Base-by-base conservation (phyloP, 2,329 filamentous ascomycete genomes). In the Phialophora expanda region DNA sequence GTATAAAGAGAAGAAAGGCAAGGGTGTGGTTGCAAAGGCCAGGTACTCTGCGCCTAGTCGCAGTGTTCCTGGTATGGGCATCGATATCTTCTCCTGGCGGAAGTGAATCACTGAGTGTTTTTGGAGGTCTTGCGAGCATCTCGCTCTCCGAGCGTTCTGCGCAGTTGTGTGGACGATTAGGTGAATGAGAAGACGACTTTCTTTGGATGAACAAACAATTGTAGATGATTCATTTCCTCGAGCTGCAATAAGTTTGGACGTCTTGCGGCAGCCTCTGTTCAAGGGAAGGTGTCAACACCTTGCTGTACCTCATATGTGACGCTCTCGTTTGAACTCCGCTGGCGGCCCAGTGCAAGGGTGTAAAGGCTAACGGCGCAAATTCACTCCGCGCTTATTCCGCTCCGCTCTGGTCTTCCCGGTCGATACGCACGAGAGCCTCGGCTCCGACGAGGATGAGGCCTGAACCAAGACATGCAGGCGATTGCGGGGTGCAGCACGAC, bases 81-180 rank as follows among this genome's bases (percentile, higher is more conserved):
- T 58, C n/a, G 30, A 64, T 48, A 41, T 59, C 30, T 64, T 53
- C 53, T 34, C 61, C 22, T 64, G 61, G 61, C 34, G 61, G 34
- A 44, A n/a, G 26, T 34, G 53, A 17, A 30, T 20, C 14, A 9
- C 26, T n/a, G 51, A 55, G 24, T 20, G 9, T 17, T n/a, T 11
- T 0, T n/a, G 12, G 17, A 55, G 53, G 53, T 8, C 14, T n/a
- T 55, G 11, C 28, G 28, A 55, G 17, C 4, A 11, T 44, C 5
- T n/a, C 3, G 28, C 7, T 11, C n/a, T 32, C 1, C 12, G 53
- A 22, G 28, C 12, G 28, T 30, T 34, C 28, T 55, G 53, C 11
- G 26, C 28, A 32, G 17, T 6, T 32, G 28, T 17, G 24, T 55
- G 28, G n/a, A 55, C n/a, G 4, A 9, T 55, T 12, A 17, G 22